Base-by-base conservation (phyloP, 2,329 filamentous ascomycete species). In the Macrophomina tecta region DNA sequence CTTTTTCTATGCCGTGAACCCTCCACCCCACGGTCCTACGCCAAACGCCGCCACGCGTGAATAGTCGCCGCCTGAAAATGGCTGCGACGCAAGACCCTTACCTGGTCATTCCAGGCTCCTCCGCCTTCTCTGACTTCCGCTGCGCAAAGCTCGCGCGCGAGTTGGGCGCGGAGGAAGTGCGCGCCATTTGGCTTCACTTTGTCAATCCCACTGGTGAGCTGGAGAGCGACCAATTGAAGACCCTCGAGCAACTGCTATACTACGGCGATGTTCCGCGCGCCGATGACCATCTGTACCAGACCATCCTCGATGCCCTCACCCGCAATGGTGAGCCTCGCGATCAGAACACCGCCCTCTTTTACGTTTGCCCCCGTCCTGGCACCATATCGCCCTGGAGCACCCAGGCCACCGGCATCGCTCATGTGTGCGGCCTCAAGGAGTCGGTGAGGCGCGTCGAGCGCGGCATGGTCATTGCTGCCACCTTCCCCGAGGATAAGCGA, bases 371-470 rank as follows among this genome's bases (percentile, higher is more conserved):
- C 23, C 88, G 94, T 71, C 91, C 91, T 18, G 88, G 88, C 73
- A 94, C 88, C 1, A 89, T 97, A 72, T 97, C 94, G 48, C 95
- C 95, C 76, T 99, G 95, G 95, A 97, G 93, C 80, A 97, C 94
- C 66, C 94, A 97, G 79, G 94, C 94, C 34, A 97, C 94, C 55
- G 94, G 89, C 77, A 97, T 98, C 77, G 91, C 94, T 64, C 89
- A 95, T 71, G 94, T 97, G 38, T 98, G 94, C 77, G 94, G 92
- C 32, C 83, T 98, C 68, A 87, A 89, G 72, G 82, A 86, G 49
- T 85, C 91, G 36, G 86, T 90, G 56, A 85, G 90, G 75, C 90
- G 94, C 67, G 91, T 98, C 71, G 95, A 99, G 82, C 88, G 93
- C 72, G 95, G 94, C 63, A 88, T 95, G 73, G 86, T 91, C 72